A percentile compares a stretch with the other conserved stretches of the same genome.
These are phyloP conservation scores for Diaporthe vexans DNA, from an alignment of 2,329 filamentous ascomycete species.

Conservation along the genomic window DNA sequence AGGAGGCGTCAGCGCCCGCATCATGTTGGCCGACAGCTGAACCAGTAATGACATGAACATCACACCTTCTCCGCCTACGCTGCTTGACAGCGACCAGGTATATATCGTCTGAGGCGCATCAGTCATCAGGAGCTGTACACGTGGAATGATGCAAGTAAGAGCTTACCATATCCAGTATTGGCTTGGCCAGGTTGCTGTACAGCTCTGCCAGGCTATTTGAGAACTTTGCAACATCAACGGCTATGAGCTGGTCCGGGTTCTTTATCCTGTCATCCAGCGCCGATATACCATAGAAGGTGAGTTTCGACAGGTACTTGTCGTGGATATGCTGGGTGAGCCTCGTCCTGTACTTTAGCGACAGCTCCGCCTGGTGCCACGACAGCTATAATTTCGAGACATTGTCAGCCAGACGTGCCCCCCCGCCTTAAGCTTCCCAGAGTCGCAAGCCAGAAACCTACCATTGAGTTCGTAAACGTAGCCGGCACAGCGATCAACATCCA, in stretches of 20 bases:
- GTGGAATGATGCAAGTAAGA: neutral
- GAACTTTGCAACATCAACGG: constrained; percentile 96
- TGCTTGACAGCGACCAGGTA: constrained; percentile 92
- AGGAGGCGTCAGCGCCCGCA: constrained; percentile 94
- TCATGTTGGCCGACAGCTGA: constrained; percentile 90
- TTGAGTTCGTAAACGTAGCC: constrained; percentile 98
- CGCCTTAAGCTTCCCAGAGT: neutral
- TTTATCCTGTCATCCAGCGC: constrained; percentile 97
- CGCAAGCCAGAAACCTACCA: constrained; percentile 71
- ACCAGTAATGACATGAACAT: constrained; percentile 96
- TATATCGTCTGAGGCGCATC: constrained; percentile 77
- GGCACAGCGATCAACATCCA: constrained; percentile 99
- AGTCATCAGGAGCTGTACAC: constrained; percentile 39
- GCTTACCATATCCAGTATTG: constrained; percentile 87
- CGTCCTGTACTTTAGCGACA: constrained; percentile 92
- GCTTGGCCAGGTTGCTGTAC: constrained; percentile 97
- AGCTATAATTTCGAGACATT: constrained; percentile 66
- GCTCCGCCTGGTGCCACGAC: constrained; percentile 95
- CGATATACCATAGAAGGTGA: constrained; percentile 97
- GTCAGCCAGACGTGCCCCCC: neutral
- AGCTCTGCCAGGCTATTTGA: constrained; percentile 94
- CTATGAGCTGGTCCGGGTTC: constrained; percentile 97
- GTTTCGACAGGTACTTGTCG: constrained; percentile 94
- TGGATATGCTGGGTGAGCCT: constrained; percentile 95
- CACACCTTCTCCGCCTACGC: constrained; percentile 94